phyloP scores from a whole-genome alignment of 257 asterid species.

The Solanum okadae region DNA sequence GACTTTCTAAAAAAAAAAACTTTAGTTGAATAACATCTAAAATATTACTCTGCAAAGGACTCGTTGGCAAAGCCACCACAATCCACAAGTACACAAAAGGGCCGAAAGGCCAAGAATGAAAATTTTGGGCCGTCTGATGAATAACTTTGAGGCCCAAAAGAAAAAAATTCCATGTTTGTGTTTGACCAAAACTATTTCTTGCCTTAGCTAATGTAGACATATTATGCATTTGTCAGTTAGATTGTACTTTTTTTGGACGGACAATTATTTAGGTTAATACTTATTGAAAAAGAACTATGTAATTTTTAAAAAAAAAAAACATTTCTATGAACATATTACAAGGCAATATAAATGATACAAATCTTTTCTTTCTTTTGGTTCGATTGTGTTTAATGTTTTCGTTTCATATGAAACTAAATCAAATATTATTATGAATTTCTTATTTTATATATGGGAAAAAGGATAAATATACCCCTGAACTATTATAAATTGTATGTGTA shows the following conservation, averaged over 20 bases:
- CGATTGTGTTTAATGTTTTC: not conserved
- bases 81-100: not conserved
- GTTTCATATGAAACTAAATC: not conserved
- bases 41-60: not conserved
- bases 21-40: too few relatives aligned
- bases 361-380: not conserved
- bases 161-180: not conserved
- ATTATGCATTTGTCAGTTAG: not conserved
- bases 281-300: too few relatives aligned
- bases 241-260: too few relatives aligned
- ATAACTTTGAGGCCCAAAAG: not conserved
- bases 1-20: too few relatives aligned
- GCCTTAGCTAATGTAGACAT: not conserved
- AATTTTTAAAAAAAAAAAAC: too few relatives aligned
- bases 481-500: too few relatives aligned
- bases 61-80: not conserved
- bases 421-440: not conserved
- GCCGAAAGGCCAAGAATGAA: not conserved
- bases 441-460: not conserved
- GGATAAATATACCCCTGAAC: too few relatives aligned
- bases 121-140: not conserved
- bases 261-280: too few relatives aligned
- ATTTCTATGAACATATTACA: too few relatives aligned
- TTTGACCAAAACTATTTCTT: not conserved
- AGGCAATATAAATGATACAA: too few relatives aligned